Evolutionary conservation across 129 eudicot species (phyloP).

Genomic region (Chrysanthemum makinoi): DNA sequence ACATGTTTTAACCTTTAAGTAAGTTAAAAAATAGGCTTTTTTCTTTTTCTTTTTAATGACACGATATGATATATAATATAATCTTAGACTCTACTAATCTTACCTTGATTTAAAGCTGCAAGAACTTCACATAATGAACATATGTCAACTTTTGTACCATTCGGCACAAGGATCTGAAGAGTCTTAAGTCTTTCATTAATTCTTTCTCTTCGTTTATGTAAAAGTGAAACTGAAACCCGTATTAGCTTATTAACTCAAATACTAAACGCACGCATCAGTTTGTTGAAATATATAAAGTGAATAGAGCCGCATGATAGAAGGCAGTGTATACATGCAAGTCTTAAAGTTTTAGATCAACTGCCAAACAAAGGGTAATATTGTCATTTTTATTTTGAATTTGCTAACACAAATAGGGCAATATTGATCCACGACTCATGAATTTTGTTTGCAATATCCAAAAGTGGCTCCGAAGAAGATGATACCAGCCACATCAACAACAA

Average conservation of each 20-base stretch:
- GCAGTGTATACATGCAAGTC: too few relatives aligned
- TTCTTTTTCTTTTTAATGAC: neutral
- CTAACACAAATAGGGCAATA: too few relatives aligned
- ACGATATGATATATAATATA: neutral
- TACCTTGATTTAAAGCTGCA: conserved; percentile 95
- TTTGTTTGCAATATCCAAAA: too few relatives aligned
- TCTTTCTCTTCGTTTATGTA: conserved; percentile 93
- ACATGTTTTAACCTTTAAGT: too few relatives aligned
- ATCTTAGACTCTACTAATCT: neutral
- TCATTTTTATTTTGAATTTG: too few relatives aligned
- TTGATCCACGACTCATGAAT: too few relatives aligned
- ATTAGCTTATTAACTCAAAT: neutral
- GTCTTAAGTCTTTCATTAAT: conserved; percentile 83
- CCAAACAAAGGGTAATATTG: too few relatives aligned
- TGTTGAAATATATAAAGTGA: neutral
- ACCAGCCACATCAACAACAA: too few relatives aligned
- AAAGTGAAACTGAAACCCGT: neutral
- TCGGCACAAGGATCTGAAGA: conserved; percentile 83
- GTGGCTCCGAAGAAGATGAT: too few relatives aligned
- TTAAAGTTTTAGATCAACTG: neutral
- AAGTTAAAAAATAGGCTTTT: neutral
- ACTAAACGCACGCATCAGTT: neutral
- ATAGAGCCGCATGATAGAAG: too few relatives aligned
- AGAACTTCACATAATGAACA: conserved; percentile 88
- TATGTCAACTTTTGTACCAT: conserved; percentile 97